Percentiles rank a stretch among this genome's conserved stretches.
phyloP scores from a whole-genome alignment of 2,329 filamentous ascomycete genomes.

The Triangularia verruculosa region DNA sequence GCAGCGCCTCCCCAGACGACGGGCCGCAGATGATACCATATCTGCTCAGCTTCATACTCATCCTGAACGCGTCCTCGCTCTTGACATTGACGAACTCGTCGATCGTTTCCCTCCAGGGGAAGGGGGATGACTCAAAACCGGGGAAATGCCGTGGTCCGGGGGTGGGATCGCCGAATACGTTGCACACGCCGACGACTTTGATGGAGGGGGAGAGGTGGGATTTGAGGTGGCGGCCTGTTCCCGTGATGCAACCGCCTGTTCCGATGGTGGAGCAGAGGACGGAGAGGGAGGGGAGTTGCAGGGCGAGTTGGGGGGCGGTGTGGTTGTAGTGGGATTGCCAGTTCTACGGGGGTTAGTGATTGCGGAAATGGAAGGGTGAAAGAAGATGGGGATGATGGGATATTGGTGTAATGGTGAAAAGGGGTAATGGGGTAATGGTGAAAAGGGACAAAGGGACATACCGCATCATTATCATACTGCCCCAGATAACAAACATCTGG shows the following conservation, averaged over 20 bases:
- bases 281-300: slow-evolving; percentile 49
- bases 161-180: slow-evolving; percentile 49
- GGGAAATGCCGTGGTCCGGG: slow-evolving; percentile 51
- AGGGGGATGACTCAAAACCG: slow-evolving; percentile 45
- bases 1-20: slow-evolving; percentile 53
- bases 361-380: not conserved
- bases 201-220: slow-evolving; percentile 42
- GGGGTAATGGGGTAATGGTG: too few species aligned
- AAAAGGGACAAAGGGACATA: slow-evolving; percentile 6
- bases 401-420: too few species aligned
- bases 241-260: slow-evolving; percentile 47
- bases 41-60: slow-evolving; percentile 50
- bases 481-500: slow-evolving; percentile 17
- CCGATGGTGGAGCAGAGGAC: slow-evolving; percentile 52
- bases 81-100: slow-evolving; percentile 51
- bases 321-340: slow-evolving; percentile 50
- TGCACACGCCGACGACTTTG: slow-evolving; percentile 43
- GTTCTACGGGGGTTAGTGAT: slow-evolving; percentile 32
- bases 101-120: slow-evolving; percentile 52
- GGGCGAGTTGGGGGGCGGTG: slow-evolving; percentile 53
- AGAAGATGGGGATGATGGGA: too few species aligned
- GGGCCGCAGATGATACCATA: slow-evolving; percentile 55
- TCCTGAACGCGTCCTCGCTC: slow-evolving; percentile 46
- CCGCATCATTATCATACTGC: slow-evolving; percentile 23
- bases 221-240: slow-evolving; percentile 46